Evolutionary conservation across 1,284 basidiomycete genomes (phyloP).

Genomic region (Exobasidium cylindrosporum): DNA sequence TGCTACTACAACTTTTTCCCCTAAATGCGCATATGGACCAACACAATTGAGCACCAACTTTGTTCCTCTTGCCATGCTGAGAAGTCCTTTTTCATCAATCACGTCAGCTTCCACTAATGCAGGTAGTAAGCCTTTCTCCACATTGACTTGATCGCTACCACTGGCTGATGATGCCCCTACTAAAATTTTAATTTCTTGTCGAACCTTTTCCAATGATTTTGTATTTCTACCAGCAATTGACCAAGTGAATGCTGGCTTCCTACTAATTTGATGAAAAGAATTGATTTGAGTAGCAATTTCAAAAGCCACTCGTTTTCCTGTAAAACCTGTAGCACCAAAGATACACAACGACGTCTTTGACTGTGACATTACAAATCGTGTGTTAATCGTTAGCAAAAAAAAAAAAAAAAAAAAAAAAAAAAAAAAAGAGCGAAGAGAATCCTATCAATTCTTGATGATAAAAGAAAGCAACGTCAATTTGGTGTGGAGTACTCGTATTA

Average conservation of each 20-base stretch:
- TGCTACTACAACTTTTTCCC: conserved; percentile 63
- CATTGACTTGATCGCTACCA: conserved; percentile 64
- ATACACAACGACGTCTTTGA: conserved; percentile 20
- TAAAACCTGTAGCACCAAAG: conserved; percentile 50
- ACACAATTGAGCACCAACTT: conserved; percentile 13
- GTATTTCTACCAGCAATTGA: conserved; percentile 45
- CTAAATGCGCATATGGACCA: conserved; percentile 59
- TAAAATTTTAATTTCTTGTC: conserved; percentile 25
- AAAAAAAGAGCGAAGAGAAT: no score
- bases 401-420: background rate
- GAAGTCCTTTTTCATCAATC: background rate
- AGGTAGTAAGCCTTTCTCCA: conserved; percentile 66
- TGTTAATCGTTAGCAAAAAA: background rate
- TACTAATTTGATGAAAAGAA: conserved; percentile 13
- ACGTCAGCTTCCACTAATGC: conserved; percentile 13
- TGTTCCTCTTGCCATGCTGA: conserved; percentile 14
- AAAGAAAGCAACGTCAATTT: no score
- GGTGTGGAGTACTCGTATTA: no score
- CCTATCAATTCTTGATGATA: no score
- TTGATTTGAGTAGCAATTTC: conserved; percentile 35
- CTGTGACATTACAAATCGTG: background rate
- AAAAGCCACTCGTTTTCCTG: conserved; percentile 34
- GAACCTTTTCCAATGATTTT: conserved; percentile 24
- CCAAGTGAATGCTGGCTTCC: conserved; percentile 19
- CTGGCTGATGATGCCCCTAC: conserved; percentile 60